Percentiles rank a stretch among this genome's conserved stretches.
phyloP scores from a whole-genome alignment of 371 early-diverging fungal genomes.

The Circinella umbellata region DNA sequence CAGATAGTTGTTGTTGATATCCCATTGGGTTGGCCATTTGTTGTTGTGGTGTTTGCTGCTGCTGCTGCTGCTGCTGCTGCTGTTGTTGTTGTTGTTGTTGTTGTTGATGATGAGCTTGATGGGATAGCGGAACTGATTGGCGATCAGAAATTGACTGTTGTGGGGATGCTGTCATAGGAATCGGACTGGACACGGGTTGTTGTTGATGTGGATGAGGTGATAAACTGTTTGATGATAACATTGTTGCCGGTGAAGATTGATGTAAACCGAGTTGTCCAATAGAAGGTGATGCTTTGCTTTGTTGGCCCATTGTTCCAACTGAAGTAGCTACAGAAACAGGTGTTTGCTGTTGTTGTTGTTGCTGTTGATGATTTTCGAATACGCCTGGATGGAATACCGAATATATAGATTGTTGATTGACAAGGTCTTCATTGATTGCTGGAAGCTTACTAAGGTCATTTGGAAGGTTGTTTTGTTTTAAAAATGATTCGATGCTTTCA shows the following conservation, averaged over 20 bases:
- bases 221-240: not conserved
- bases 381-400: constrained; percentile 43
- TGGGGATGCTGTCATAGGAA: constrained; percentile 17
- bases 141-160: constrained; percentile 13
- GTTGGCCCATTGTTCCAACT: not conserved
- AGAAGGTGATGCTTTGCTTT: not conserved
- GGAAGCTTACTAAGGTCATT: constrained; percentile 46
- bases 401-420: constrained; percentile 46
- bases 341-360: constrained; percentile 7
- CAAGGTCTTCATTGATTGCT: constrained; percentile 39
- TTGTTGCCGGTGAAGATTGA: constrained; percentile 9
- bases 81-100: constrained; percentile 11
- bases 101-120: constrained; percentile 4
- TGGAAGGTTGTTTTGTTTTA: constrained; percentile 38
- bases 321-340: not conserved
- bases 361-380: constrained; percentile 17
- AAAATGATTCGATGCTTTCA: constrained; percentile 43
- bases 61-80: constrained; percentile 2
- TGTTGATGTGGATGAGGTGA: constrained; percentile 11
- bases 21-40: constrained; percentile 9
- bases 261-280: not conserved
- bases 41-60: not conserved
- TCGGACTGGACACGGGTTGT: constrained; percentile 15
- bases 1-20: constrained; percentile 6
- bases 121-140: not conserved